Evolutionary conservation across 129 eudicot species (phyloP).

Genomic region (Sambucus nigra): DNA sequence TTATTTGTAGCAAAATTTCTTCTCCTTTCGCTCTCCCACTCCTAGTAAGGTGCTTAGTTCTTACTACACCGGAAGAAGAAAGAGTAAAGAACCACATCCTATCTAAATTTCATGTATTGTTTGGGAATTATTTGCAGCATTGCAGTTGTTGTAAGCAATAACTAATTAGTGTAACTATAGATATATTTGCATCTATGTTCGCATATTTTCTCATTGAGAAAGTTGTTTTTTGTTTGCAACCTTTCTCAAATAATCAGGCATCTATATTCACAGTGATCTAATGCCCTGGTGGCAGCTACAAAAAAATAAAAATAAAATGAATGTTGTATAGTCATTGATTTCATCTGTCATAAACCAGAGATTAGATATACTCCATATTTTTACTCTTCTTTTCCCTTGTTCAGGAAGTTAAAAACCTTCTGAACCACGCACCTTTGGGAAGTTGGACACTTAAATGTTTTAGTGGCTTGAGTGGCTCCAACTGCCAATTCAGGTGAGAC

Average conservation of each 20-base stretch:
- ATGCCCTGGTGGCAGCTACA: no score
- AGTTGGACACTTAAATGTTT: slow-evolving; percentile 75
- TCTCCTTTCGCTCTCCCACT: no score
- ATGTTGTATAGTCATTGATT: slow-evolving; percentile 1
- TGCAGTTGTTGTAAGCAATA: background rate
- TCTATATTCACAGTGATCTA: no score
- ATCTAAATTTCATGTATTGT: no score
- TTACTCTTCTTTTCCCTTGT: slow-evolving; percentile 55
- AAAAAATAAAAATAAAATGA: no score
- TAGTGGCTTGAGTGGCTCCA: slow-evolving; percentile 82
- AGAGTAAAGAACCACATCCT: no score
- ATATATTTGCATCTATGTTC: background rate
- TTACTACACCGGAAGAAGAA: no score
- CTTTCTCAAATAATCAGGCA: no score
- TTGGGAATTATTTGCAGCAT: background rate
- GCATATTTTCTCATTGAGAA: background rate
- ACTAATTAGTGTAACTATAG: background rate
- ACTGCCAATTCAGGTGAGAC: slow-evolving; percentile 82
- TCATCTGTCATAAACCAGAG: slow-evolving; percentile 22
- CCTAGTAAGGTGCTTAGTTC: no score
- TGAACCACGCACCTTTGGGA: slow-evolving; percentile 44
- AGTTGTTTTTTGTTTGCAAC: no score
- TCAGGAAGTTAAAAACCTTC: slow-evolving; percentile 54
- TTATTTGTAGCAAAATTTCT: no score
- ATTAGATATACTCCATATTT: slow-evolving; percentile 25